Base-by-base conservation (phyloP, 2,329 filamentous ascomycete species). In the Aureobasidium uvarum region DNA sequence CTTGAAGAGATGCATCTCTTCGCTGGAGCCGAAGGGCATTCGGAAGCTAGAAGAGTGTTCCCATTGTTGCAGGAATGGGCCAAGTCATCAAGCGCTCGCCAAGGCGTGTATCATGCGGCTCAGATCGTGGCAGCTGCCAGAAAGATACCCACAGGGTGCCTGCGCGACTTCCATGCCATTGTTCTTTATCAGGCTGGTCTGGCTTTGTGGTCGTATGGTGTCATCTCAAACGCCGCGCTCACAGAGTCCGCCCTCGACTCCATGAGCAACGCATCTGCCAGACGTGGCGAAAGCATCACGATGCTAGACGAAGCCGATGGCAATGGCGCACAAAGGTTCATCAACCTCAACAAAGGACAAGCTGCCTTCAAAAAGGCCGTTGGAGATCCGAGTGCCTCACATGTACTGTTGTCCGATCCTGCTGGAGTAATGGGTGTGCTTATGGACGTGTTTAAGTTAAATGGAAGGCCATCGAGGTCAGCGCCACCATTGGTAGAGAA, bases 131-230 rank as follows among this genome's bases (percentile, higher is more conserved):
- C 86, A 8, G 82, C 84, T 46, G 87, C 86, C 1, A 84, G 85
- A 50, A 71, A 73, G 18, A 69, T 76, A 5, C 73, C 71, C 31
- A 69, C 70, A n/a, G 73, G 74, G 11, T 68, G 75, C 11, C 73
- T 76, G 28, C 74, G 73, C 64, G 86, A 88, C 68, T 90, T 91
- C 72, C 84, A 86, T 67, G 87, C 88, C 0, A 84, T 91, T 7
- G 86, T 84, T 0, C 82, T 90, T 0, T 89, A 90, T 71, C 88
- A 91, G 72, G 87, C 86, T 4, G 82, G 84, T 14, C 78, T 92
- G 5, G 84, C 85, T 0, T 77, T 91, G 46, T 92, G 89, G 89
- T 84, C 84, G 0, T 90, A 88, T 69, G 86, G 87, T 0, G 83
- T 90, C 55, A 74, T 80, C 60, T 77, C 75, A 16, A 75, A 76